These are phyloP conservation scores for Oenanthe javanica DNA, from an alignment of 140 eudicot species.

Conservation along the genomic window DNA sequence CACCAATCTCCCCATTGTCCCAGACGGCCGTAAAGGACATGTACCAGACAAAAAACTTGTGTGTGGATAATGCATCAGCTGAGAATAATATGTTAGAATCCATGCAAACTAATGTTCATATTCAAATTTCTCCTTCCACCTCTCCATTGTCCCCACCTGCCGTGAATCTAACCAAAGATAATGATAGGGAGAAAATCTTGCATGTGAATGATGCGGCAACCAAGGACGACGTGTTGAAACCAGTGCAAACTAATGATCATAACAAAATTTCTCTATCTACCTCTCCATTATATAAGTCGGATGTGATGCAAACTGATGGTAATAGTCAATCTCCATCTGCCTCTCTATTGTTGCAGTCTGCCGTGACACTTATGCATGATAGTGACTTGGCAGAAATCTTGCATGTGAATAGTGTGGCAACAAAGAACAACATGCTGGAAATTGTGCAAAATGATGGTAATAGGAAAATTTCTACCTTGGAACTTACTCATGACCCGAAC, in stretches of 20 bases:
- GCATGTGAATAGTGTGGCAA: neutral
- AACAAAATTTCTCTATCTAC: too few relatives aligned
- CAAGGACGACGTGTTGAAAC: too few relatives aligned
- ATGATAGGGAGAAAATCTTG: too few relatives aligned
- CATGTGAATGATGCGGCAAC: too few relatives aligned
- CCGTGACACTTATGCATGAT: neutral
- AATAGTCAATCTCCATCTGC: neutral
- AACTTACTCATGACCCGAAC: too few relatives aligned
- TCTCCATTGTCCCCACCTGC: too few relatives aligned
- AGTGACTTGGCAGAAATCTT: neutral
- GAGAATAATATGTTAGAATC: neutral
- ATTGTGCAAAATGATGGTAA: neutral
- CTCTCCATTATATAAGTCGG: too few relatives aligned
- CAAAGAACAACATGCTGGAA: neutral
- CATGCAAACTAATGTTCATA: neutral
- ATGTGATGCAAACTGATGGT: too few relatives aligned
- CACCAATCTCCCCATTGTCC: conserved; percentile 7
- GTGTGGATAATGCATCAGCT: neutral
- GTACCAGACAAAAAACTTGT: conserved; percentile 8
- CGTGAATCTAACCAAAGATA: too few relatives aligned
- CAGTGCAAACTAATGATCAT: too few relatives aligned
- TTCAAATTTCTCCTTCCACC: too few relatives aligned
- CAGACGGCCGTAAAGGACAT: conserved; percentile 7
- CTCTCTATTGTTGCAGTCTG: neutral
- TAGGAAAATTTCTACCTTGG: neutral